Base-by-base conservation (phyloP, 2,329 filamentous ascomycete genomes). In the Ceratocystis colombiana region DNA sequence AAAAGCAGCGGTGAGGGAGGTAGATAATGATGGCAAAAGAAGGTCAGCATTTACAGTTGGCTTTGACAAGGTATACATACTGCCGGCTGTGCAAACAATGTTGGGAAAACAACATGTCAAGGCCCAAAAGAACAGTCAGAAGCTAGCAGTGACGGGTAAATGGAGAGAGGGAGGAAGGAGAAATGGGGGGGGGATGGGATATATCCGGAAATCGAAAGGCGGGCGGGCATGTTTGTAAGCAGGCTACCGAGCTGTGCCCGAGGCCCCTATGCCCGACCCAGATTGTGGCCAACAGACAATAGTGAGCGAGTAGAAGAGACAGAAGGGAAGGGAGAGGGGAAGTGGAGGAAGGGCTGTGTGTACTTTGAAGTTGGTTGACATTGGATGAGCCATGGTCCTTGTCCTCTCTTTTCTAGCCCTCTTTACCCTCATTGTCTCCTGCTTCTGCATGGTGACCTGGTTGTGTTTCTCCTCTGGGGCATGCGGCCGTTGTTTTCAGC, bases 1-100 rank as follows among this genome's bases (percentile, higher is more conserved):
- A 41, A 50, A 50, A 50, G 20, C 46, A 20, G 46, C 46, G 46
- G 44, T 25, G 59, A 62, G 25, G 59, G 59, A 20, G 41, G 28
- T 4, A 45, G 17, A 25, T 10, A 45, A 44, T 12, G 17, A 44
- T 62, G 59, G 57, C 3, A 10, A 37, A 61, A 61, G 20, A 61
- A 33, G 20, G 10, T 5, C 57, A 62, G 55, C 17, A 15, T 41
- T 7, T 17, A 62, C 25, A 30, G 59, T 8, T 15, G 5, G n/a
- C 0, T 50, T 50, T 6, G 46, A 50, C 46, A 50, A 50, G 46
- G 22, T 5, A 12, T 12, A 15, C 5, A 12, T 41, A 41, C 37
- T 41, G 4, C 37, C 10, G 12, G 37, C 37, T 41, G 10, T 12
- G 37, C 37, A 12, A 4, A 41, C 37, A 41, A 3, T 41, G 37